A percentile compares a stretch with the other conserved stretches of the same genome.
These are phyloP conservation scores for Neofusicoccum umdonicola DNA, from an alignment of 2,329 filamentous ascomycete species.

Conservation along the genomic window DNA sequence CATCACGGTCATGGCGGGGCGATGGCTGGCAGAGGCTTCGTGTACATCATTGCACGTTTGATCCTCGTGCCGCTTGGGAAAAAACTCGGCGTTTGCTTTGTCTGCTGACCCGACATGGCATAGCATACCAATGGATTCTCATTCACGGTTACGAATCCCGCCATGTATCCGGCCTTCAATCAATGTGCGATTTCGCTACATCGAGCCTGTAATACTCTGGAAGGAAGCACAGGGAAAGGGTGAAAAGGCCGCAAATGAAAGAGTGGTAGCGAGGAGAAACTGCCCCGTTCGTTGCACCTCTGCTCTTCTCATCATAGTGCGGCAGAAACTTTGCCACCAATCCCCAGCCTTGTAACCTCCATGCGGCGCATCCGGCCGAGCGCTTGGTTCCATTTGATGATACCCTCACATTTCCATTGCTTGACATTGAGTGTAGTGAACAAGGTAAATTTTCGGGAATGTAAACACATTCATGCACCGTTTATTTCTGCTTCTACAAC, in stretches of 20 bases:
- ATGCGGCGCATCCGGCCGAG: too few relatives aligned
- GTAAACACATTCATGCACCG: too few relatives aligned
- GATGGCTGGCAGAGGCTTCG: conserved; percentile 12
- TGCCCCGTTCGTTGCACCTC: not conserved
- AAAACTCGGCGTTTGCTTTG: conserved; percentile 17
- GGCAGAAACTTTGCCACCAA: not conserved
- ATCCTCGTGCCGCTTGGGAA: conserved; percentile 15
- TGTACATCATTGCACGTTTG: conserved; percentile 9
- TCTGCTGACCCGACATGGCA: conserved; percentile 17
- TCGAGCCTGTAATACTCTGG: not conserved
- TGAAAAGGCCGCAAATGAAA: not conserved
- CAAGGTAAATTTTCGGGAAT: too few relatives aligned
- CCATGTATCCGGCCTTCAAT: not conserved
- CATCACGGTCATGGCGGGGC: conserved; percentile 17
- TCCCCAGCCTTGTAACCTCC: too few relatives aligned
- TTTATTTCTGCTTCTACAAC: too few relatives aligned
- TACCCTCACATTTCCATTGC: too few relatives aligned
- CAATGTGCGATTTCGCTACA: not conserved
- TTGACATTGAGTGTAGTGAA: too few relatives aligned
- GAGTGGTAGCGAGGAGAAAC: not conserved
- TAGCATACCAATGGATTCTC: conserved; percentile 20
- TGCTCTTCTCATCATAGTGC: not conserved
- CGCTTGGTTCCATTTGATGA: too few relatives aligned
- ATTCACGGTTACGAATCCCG: conserved; percentile 17
- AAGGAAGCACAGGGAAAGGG: not conserved